phyloP scores from a whole-genome alignment of 2,329 filamentous ascomycete species.

The Venturia pyrina region DNA sequence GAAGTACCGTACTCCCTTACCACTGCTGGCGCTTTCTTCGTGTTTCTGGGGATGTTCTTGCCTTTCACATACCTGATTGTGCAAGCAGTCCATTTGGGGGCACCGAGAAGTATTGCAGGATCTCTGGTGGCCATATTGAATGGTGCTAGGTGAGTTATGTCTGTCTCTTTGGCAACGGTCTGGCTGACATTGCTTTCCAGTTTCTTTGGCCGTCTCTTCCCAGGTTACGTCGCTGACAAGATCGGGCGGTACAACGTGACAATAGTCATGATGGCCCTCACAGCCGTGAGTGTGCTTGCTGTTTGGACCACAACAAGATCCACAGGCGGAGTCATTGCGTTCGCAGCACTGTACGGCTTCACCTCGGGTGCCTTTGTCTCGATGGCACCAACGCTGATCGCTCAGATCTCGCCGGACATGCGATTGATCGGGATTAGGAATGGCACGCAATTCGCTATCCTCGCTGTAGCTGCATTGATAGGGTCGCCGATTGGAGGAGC shows the following conservation, averaged over 20 bases:
- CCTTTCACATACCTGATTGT: conserved; percentile 40
- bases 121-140: neutral
- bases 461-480: too few species aligned
- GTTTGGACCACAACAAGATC: conserved; percentile 15
- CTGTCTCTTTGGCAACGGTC: too few species aligned
- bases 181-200: conserved; percentile 34
- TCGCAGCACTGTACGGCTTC: conserved; percentile 70
- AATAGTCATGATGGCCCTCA: conserved; percentile 51
- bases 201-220: conserved; percentile 44
- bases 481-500: too few species aligned
- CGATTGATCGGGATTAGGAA: too few species aligned
- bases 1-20: conserved; percentile 11
- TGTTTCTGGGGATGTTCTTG: conserved; percentile 53
- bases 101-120: too few species aligned
- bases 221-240: conserved; percentile 44
- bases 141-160: conserved; percentile 11
- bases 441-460: too few species aligned
- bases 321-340: conserved; percentile 43
- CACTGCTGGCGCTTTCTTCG: conserved; percentile 35
- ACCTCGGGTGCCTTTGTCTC: conserved; percentile 70
- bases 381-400: conserved; percentile 56
- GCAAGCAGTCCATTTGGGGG: conserved; percentile 34
- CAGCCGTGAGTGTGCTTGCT: conserved; percentile 13
- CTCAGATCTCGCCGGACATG: too few species aligned
- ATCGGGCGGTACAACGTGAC: conserved; percentile 46